Evolutionary conservation across 352 stramenopile genomes (phyloP), one percentile per base, ranked within the genome.

Genomic region (Poterioochromonas sp.): DNA sequence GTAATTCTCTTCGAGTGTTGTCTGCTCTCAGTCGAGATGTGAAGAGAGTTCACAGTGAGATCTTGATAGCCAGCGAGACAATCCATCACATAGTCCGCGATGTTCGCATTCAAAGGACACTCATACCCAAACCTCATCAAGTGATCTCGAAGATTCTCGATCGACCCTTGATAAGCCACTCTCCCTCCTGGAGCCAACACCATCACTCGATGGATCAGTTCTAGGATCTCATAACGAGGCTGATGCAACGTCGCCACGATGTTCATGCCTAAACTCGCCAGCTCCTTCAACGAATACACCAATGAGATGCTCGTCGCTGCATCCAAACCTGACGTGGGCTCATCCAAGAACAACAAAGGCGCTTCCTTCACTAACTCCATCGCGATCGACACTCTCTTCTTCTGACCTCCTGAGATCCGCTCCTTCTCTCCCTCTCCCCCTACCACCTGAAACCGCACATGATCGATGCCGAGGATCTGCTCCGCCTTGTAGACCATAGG

Each of bases 401-500:
- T 58, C 26, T 58, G 47, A 58, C 47, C 47, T 26, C 47, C 47
- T 26, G 47, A 58, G 26, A 58, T 58, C n/a, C n/a, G n/a, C 15
- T 22, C 54, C n/a, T 65, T 65, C 26, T 39, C 11, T 15, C 3
- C 3, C 5, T 5, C 26, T 29, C 26, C n/a, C 3, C 54, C 54
- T 15, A 65, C 54, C 26, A 65, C 34, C 12, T 5, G 12, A 22
- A 29, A 15, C 5, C 54, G 54, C 5, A 65, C 26, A 65, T 65
- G n/a, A 5, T 65, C 54, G 34, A 65, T 65, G n/a, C 54, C 54
- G 11, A 65, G 34, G 5, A 65, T 65, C 5, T 65, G 54, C 54
- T 35, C n/a, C 54, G 54, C 54, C 8, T 65, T 11, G n/a, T 65
- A 32, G n/a, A 65, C 54, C 54, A 65, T 65, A 65, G 54, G 54